A percentile compares a stretch with the other conserved stretches of the same genome.
Conservation (phyloP, 495 filamentous ascomycete genomes). For the Podospora comata region DNA sequence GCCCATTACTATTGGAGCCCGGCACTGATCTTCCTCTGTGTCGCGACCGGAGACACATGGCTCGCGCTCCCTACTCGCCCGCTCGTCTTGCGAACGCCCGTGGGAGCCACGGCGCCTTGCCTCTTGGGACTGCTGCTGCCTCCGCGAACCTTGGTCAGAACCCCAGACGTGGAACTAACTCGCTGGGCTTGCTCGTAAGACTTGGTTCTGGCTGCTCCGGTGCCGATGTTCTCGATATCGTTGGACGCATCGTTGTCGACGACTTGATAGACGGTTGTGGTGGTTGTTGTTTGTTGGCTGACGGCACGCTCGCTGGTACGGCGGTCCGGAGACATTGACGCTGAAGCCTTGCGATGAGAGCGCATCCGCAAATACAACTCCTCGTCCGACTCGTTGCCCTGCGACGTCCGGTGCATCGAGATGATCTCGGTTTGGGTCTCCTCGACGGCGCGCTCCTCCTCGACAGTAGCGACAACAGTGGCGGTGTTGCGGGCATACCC, state of each 20-base stretch:
- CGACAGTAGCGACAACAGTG: slow-evolving; percentile 38
- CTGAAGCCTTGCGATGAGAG: slow-evolving; percentile 53
- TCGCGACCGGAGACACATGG: slow-evolving; percentile 29
- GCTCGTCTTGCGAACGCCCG: slow-evolving; percentile 84
- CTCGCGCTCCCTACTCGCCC: slow-evolving; percentile 85
- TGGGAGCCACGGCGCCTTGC: slow-evolving; percentile 46
- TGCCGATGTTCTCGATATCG: slow-evolving; percentile 52
- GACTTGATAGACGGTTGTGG: slow-evolving; percentile 58
- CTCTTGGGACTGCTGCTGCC: slow-evolving; percentile 57
- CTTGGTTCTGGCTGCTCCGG: slow-evolving; percentile 54
- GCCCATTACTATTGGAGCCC: slow-evolving; percentile 22
- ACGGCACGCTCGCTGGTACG: slow-evolving; percentile 34
- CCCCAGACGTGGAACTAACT: slow-evolving; percentile 59
- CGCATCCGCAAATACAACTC: slow-evolving; percentile 72
- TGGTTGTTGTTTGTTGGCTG: slow-evolving; percentile 58
- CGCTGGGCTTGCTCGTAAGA: slow-evolving; percentile 59
- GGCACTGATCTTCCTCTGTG: slow-evolving; percentile 42
- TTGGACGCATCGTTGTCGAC: slow-evolving; percentile 56
- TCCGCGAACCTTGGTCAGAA: slow-evolving; percentile 71
- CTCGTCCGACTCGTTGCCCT: slow-evolving; percentile 71
- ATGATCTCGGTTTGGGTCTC: slow-evolving; percentile 42
- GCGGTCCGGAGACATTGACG: slow-evolving; percentile 41
- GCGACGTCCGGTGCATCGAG: slow-evolving; percentile 49
- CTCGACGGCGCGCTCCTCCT: slow-evolving; percentile 35
- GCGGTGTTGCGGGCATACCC: slow-evolving; percentile 42